Evolutionary conservation across 371 early-diverging fungal genomes (phyloP).

Genomic region (Zychaea mexicana): DNA sequence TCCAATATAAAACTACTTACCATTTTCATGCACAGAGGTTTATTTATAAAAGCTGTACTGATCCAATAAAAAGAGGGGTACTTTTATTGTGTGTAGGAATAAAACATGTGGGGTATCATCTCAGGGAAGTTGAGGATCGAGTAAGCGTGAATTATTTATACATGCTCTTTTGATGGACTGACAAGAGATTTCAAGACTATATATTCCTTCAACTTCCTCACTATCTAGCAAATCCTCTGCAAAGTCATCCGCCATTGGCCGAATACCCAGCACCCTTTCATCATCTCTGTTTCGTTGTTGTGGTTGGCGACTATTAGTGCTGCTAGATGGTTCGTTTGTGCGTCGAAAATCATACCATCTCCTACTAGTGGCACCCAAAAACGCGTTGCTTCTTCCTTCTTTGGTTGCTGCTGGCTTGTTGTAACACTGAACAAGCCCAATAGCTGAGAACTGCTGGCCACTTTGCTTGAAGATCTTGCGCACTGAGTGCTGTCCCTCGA

Average conservation of each 20-base stretch:
- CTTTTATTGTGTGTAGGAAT: too few species aligned
- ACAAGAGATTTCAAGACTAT: background rate
- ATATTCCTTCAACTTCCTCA: background rate
- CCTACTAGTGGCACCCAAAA: too few species aligned
- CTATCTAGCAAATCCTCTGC: background rate
- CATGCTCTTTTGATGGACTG: background rate
- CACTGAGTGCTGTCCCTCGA: background rate
- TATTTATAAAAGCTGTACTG: too few species aligned
- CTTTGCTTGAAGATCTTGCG: constrained; percentile 5
- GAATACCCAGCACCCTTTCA: constrained; percentile 2
- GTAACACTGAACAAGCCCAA: background rate
- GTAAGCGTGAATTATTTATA: background rate
- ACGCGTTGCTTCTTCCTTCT: background rate
- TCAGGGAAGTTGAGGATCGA: background rate
- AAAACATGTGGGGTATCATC: too few species aligned
- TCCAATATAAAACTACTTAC: too few species aligned
- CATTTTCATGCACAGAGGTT: too few species aligned
- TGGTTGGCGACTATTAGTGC: background rate
- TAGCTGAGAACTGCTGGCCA: background rate
- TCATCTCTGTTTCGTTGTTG: background rate
- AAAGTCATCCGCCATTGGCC: background rate
- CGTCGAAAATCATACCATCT: constrained; percentile 5
- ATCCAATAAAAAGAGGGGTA: too few species aligned
- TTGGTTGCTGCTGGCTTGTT: background rate
- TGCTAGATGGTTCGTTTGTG: too few species aligned